Evolutionary conservation across 1,284 basidiomycete genomes (phyloP).

Genomic region (Tilletia caries): DNA sequence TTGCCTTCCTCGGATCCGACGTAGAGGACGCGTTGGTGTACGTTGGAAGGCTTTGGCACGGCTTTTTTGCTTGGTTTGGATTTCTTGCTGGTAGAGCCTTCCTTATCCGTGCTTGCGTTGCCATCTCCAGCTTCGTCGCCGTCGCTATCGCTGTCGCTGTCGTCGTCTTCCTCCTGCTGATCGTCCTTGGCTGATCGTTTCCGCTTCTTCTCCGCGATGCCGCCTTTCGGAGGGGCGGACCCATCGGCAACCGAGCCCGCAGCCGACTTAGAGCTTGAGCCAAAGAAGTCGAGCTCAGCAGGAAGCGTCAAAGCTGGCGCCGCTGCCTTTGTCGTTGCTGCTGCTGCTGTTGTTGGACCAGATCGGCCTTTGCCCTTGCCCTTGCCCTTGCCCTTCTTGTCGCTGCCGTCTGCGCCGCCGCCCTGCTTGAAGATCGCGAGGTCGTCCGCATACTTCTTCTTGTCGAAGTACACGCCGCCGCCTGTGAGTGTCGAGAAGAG

Average conservation of each 20-base stretch:
- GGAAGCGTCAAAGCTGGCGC: neutral
- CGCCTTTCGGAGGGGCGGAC: too few relatives aligned
- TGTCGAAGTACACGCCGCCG: constrained; percentile 12
- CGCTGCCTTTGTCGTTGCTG: neutral
- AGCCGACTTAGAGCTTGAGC: neutral
- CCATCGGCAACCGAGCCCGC: too few relatives aligned
- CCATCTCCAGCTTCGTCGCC: neutral
- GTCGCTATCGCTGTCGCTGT: neutral
- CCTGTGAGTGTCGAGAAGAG: constrained; percentile 7
- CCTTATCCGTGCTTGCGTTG: neutral
- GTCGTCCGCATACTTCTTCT: constrained; percentile 12
- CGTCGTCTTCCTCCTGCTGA: neutral
- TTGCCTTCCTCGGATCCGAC: constrained; percentile 91
- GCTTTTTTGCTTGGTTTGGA: neutral
- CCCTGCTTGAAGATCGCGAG: constrained; percentile 9
- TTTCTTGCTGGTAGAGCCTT: neutral
- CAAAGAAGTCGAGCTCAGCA: constrained; percentile 6
- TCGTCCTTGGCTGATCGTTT: neutral
- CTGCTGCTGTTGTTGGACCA: neutral
- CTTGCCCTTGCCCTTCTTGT: neutral
- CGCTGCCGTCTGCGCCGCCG: neutral
- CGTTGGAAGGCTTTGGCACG: constrained; percentile 58
- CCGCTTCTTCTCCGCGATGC: neutral
- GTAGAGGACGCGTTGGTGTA: constrained; percentile 81
- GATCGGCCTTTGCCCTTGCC: neutral